Evolutionary conservation across 2,329 filamentous ascomycete species (phyloP).

Genomic region (Trichoderma sp.): DNA sequence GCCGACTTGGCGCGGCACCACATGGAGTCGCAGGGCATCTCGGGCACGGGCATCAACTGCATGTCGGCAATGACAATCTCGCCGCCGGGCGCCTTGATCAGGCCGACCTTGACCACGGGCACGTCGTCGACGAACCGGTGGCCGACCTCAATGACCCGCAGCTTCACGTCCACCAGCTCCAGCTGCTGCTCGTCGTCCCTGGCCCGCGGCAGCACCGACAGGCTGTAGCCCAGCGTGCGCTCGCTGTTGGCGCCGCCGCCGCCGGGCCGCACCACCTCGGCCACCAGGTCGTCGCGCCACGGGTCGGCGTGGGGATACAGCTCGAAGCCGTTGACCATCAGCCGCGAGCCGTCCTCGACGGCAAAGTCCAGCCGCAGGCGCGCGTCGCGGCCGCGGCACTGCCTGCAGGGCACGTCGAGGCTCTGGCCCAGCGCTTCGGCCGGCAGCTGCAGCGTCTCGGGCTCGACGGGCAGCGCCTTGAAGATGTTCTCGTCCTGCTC

Average conservation of each 20-base stretch:
- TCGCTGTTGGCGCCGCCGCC: constrained; percentile 39
- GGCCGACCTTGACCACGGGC: constrained; percentile 59
- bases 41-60: constrained; percentile 41
- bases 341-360: constrained; percentile 51
- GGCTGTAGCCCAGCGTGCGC: constrained; percentile 53
- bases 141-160: constrained; percentile 64
- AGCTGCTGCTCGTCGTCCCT: constrained; percentile 55
- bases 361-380: constrained; percentile 58
- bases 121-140: constrained; percentile 57
- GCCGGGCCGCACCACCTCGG: constrained; percentile 49
- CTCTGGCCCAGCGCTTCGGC: constrained; percentile 41
- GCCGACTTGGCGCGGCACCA: constrained; percentile 53
- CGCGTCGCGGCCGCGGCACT: constrained; percentile 52
- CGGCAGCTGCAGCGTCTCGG: constrained; percentile 44
- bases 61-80: constrained; percentile 59
- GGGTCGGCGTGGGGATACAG: constrained; percentile 59
- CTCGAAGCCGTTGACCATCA: constrained; percentile 62
- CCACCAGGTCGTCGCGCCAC: constrained; percentile 48
- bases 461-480: constrained; percentile 44
- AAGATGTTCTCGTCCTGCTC: constrained; percentile 48
- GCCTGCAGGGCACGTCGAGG: constrained; percentile 56
- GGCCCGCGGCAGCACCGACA: constrained; percentile 48
- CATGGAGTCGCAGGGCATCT: constrained; percentile 48
- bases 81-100: constrained; percentile 61
- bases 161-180: constrained; percentile 55